Percentiles rank a stretch among this genome's conserved stretches.
phyloP scores from a whole-genome alignment of 176 grass and related monocot species.

The Aegilops umbellulata region DNA sequence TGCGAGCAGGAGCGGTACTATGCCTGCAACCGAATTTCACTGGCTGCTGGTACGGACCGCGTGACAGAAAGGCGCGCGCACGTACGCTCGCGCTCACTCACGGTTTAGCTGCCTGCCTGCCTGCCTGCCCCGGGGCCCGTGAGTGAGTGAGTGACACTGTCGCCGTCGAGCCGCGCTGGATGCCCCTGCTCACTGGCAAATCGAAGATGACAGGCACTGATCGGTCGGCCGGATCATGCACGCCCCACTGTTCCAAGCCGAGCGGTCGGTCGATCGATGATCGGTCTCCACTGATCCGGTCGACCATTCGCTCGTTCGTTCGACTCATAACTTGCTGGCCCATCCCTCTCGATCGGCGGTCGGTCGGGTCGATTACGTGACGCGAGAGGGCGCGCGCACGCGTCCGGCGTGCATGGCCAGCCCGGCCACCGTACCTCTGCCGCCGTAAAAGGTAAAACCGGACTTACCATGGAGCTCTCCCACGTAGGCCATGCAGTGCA shows the following conservation, averaged over 20 bases:
- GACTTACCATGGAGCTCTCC: no score
- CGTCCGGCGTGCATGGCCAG: neutral
- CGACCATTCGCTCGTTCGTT: neutral
- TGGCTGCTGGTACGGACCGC: neutral
- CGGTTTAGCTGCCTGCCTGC: neutral
- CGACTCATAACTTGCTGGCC: neutral
- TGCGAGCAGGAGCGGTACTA: neutral
- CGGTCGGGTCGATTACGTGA: neutral
- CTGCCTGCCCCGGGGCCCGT: neutral
- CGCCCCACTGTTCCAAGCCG: neutral
- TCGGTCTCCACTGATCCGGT: neutral
- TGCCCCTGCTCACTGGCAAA: slow-evolving; percentile 30
- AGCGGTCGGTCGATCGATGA: neutral
- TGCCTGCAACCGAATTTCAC: neutral
- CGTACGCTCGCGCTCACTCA: neutral
- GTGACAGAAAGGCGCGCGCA: neutral
- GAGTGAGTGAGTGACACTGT: slow-evolving; percentile 7
- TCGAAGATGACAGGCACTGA: slow-evolving; percentile 12
- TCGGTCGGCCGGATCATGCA: neutral
- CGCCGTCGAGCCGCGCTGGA: slow-evolving; percentile 15
- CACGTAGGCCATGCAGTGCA: neutral
- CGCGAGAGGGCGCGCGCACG: slow-evolving; percentile 3
- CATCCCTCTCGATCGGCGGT: neutral
- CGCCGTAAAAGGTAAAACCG: neutral
- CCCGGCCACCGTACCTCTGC: neutral